Conservation (phyloP, 164 flowering plant species). For the Sedum album region DNA sequence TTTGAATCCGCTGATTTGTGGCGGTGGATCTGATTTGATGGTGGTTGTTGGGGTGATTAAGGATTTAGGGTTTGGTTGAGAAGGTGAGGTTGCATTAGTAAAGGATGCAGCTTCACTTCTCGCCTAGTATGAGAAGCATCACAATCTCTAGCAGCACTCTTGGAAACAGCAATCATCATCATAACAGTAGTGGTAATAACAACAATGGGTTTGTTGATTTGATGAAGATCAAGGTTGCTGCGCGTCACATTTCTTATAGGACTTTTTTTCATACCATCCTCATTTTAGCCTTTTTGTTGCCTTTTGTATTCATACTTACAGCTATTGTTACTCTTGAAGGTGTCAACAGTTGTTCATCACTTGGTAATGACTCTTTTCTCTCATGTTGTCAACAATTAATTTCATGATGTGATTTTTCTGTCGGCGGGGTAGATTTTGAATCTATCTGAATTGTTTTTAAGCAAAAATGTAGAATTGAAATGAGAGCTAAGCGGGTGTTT, state of each 20-base stretch:
- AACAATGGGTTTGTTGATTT: slow-evolving; percentile 65
- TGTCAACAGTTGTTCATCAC: slow-evolving; percentile 95
- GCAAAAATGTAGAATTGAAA: neutral
- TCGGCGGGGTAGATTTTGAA: neutral
- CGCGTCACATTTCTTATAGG: slow-evolving; percentile 86
- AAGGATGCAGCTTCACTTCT: slow-evolving; percentile 98
- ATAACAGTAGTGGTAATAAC: slow-evolving; percentile 8
- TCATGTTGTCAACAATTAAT: neutral
- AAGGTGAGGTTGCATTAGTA: slow-evolving; percentile 25
- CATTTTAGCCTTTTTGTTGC: slow-evolving; percentile 78
- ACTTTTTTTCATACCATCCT: slow-evolving; percentile 85
- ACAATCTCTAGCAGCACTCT: slow-evolving; percentile 77
- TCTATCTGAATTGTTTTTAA: too few relatives aligned
- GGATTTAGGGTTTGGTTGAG: neutral
- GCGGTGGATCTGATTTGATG: too few relatives aligned
- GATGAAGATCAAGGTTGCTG: slow-evolving; percentile 99
- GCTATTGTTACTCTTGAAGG: slow-evolving; percentile 98
- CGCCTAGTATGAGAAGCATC: slow-evolving; percentile 99
- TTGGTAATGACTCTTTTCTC: slow-evolving; percentile 10
- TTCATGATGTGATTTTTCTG: too few relatives aligned
- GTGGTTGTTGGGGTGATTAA: slow-evolving; percentile 6
- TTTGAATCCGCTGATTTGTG: neutral
- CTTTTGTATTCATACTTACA: slow-evolving; percentile 94
- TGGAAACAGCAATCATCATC: slow-evolving; percentile 23
- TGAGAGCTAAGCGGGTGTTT: too few relatives aligned